Conservation (phyloP, 2,329 filamentous ascomycete species). For the Trichoderma koningii region DNA sequence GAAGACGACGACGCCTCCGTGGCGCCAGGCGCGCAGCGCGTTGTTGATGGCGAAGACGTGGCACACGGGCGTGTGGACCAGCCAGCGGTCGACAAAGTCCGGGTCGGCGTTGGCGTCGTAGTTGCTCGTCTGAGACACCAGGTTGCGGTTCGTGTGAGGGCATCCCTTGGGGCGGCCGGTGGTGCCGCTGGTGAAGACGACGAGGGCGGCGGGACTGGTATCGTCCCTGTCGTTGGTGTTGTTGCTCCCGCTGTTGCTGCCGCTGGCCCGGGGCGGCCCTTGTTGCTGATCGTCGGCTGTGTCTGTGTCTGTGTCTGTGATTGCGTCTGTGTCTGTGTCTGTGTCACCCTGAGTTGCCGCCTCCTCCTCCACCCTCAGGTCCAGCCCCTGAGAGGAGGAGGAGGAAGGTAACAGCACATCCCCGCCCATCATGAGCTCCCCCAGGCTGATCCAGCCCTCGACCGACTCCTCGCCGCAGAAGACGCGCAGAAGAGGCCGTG, state of each 20-base stretch:
- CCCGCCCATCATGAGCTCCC: constrained; percentile 18
- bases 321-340: too few species aligned
- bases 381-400: constrained; percentile 10
- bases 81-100: constrained; percentile 39
- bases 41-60: constrained; percentile 47
- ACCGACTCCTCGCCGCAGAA: constrained; percentile 32
- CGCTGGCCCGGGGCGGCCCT: constrained; percentile 18
- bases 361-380: too few species aligned
- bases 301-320: background rate
- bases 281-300: constrained; percentile 10
- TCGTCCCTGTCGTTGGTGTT: constrained; percentile 27
- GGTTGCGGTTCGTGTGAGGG: constrained; percentile 44
- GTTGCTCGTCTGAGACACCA: constrained; percentile 43
- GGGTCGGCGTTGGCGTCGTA: constrained; percentile 41
- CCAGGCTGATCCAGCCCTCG: constrained; percentile 33
- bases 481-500: constrained; percentile 27
- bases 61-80: constrained; percentile 43
- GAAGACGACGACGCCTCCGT: constrained; percentile 41
- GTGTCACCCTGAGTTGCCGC: too few species aligned
- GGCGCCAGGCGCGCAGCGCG: constrained; percentile 42
- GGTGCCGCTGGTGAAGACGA: constrained; percentile 55
- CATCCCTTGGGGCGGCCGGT: constrained; percentile 51
- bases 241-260: background rate
- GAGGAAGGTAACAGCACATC: background rate
- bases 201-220: constrained; percentile 35